phyloP scores from a whole-genome alignment of 352 stramenopile species.

The Phytophthora pini region DNA sequence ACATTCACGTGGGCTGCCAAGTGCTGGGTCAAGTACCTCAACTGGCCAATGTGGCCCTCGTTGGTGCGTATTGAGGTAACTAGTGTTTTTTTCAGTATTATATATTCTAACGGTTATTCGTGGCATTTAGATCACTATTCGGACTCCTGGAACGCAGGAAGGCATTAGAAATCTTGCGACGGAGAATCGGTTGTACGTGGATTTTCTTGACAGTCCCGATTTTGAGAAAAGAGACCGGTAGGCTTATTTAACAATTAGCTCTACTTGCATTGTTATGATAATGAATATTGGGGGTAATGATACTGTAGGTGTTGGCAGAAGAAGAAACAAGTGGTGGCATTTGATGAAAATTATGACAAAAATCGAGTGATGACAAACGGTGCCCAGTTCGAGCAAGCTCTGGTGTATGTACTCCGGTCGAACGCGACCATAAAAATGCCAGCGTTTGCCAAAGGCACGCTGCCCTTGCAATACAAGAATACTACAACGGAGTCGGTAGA shows the following conservation, averaged over 20 bases:
- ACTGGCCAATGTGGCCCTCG: conserved; percentile 77
- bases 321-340: conserved; percentile 27
- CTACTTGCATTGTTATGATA: not conserved
- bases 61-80: conserved; percentile 37
- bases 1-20: conserved; percentile 82
- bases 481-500: conserved; percentile 25
- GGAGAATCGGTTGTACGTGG: conserved; percentile 55
- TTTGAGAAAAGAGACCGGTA: conserved; percentile 51
- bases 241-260: not conserved
- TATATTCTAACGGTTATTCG: not conserved
- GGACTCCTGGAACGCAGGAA: conserved; percentile 46
- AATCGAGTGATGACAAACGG: conserved; percentile 40
- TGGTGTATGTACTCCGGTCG: conserved; percentile 30
- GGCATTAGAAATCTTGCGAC: conserved; percentile 41
- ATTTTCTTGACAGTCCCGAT: conserved; percentile 55
- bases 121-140: conserved; percentile 61
- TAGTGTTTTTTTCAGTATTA: not conserved
- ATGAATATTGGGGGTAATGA: not conserved
- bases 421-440: conserved; percentile 42
- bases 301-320: conserved; percentile 35
- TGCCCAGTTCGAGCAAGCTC: conserved; percentile 33
- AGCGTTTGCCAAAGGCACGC: conserved; percentile 30
- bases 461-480: conserved; percentile 34
- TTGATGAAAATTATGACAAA: conserved; percentile 34
- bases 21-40: conserved; percentile 82